Percentiles rank a stretch among this genome's conserved stretches.
Evolutionary conservation across 495 filamentous ascomycete species (phyloP).

Genomic region (Chaetomium tenue): DNA sequence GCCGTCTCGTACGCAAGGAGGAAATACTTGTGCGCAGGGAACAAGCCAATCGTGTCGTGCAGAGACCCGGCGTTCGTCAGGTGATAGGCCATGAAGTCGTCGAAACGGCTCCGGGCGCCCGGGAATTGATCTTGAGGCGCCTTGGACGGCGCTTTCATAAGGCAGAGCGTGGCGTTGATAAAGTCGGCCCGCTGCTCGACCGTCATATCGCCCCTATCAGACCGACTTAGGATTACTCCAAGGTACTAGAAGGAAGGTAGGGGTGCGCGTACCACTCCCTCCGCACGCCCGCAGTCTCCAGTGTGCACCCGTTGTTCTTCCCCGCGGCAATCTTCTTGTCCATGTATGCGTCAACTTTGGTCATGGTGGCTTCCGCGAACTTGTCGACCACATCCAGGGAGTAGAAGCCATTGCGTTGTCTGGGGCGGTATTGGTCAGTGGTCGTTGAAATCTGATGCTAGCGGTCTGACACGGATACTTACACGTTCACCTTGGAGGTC

Average conservation of each 20-base stretch:
- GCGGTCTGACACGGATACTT: slow-evolving; percentile 18
- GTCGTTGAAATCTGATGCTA: slow-evolving; percentile 4
- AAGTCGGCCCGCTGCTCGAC: slow-evolving; percentile 50
- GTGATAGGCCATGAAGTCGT: slow-evolving; percentile 56
- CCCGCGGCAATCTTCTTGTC: slow-evolving; percentile 37
- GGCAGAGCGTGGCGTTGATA: slow-evolving; percentile 48
- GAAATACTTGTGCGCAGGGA: slow-evolving; percentile 61
- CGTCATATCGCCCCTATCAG: slow-evolving; percentile 42
- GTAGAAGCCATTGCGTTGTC: slow-evolving; percentile 38
- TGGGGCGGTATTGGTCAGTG: slow-evolving; percentile 12
- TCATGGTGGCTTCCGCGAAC: slow-evolving; percentile 39
- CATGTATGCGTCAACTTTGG: slow-evolving; percentile 41
- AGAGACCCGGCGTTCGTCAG: slow-evolving; percentile 48
- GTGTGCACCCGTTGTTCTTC: slow-evolving; percentile 49
- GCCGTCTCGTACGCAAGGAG: slow-evolving; percentile 61
- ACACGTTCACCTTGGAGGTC: slow-evolving; percentile 38
- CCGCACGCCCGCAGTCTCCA: slow-evolving; percentile 48
- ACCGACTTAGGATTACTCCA: slow-evolving; percentile 5
- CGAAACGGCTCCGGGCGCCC: slow-evolving; percentile 50
- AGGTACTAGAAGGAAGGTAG: not conserved
- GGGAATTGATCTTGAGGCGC: slow-evolving; percentile 45
- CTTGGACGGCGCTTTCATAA: slow-evolving; percentile 44
- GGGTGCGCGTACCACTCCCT: slow-evolving; percentile 47
- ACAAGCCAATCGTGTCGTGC: slow-evolving; percentile 58
- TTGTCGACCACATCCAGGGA: slow-evolving; percentile 44